phyloP scores from a whole-genome alignment of 352 stramenopile genomes.

The Pythium utonaiense region DNA sequence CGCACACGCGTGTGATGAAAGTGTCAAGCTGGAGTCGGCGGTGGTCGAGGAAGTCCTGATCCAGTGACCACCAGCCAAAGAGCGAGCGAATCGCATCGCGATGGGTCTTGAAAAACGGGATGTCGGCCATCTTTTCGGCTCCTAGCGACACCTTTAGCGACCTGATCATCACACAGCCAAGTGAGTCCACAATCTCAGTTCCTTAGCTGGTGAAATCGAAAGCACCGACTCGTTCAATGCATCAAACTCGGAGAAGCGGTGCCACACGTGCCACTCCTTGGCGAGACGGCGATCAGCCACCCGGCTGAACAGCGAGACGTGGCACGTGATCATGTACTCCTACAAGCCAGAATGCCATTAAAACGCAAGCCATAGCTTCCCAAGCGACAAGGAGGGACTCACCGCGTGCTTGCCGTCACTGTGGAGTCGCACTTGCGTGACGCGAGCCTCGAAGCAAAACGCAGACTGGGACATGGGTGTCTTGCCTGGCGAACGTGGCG shows the following conservation, averaged over 20 bases:
- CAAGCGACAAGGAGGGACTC: conserved; percentile 1
- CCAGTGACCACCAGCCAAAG: conserved; percentile 41
- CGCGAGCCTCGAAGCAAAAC: conserved; percentile 19
- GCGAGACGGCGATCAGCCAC: conserved; percentile 35
- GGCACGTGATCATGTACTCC: conserved; percentile 67
- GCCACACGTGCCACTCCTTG: conserved; percentile 67
- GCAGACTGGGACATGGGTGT: conserved; percentile 25
- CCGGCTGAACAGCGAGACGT: conserved; percentile 53
- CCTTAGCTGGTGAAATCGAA: too few species aligned
- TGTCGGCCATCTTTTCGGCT: conserved; percentile 32
- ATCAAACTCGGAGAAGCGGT: conserved; percentile 64
- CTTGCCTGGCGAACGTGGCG: conserved; percentile 24
- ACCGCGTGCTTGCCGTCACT: conserved; percentile 49
- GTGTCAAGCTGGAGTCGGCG: conserved; percentile 50
- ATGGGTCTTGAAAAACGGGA: conserved; percentile 54
- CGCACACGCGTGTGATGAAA: conserved; percentile 43
- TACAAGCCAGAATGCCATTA: conserved; percentile 9
- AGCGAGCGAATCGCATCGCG: conserved; percentile 47
- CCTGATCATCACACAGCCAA: conserved; percentile 16
- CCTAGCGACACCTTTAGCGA: conserved; percentile 42
- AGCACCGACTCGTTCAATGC: conserved; percentile 42
- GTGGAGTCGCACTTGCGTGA: conserved; percentile 30
- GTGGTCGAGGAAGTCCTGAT: conserved; percentile 58
- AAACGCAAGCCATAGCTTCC: neutral
- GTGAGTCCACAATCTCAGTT: too few species aligned